These are phyloP conservation scores for Gossypium sturtianum DNA, from an alignment of 345 rosid species.

Conservation along the genomic window DNA sequence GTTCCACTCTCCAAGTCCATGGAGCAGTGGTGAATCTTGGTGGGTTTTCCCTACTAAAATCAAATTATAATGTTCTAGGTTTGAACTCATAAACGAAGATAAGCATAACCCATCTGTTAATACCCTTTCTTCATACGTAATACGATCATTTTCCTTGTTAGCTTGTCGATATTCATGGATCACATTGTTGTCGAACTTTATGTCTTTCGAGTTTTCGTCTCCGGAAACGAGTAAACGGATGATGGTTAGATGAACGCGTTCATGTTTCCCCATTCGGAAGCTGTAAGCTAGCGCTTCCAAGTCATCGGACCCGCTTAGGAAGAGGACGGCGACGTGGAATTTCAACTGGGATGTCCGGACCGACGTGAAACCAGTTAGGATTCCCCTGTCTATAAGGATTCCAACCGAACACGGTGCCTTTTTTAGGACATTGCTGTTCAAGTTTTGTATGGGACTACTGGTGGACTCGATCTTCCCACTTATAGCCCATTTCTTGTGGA, in stretches of 20 bases:
- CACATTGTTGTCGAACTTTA: conserved; percentile 23
- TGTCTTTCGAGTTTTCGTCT: conserved; percentile 29
- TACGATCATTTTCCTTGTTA: conserved; percentile 25
- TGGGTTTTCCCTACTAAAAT: conserved; percentile 37
- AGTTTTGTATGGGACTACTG: conserved; percentile 13
- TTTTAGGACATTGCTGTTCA: conserved; percentile 33
- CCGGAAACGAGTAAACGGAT: conserved; percentile 35
- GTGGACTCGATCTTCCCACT: conserved; percentile 25
- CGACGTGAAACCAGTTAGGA: neutral
- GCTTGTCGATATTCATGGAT: conserved; percentile 20
- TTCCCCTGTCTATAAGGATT: conserved; percentile 33
- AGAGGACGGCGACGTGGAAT: conserved; percentile 29
- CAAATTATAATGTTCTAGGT: conserved; percentile 20
- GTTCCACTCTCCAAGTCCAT: conserved; percentile 39
- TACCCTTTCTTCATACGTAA: conserved; percentile 28
- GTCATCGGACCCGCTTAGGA: conserved; percentile 41
- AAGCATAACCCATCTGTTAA: conserved; percentile 27
- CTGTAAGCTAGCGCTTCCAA: conserved; percentile 33
- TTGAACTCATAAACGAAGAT: conserved; percentile 7
- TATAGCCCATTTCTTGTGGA: conserved; percentile 34
- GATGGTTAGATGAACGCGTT: conserved; percentile 26
- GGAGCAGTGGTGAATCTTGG: conserved; percentile 15
- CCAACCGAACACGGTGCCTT: conserved; percentile 45
- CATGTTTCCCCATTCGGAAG: conserved; percentile 27
- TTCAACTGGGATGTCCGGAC: neutral